Conservation (phyloP, 345 rosid genomes). For the Euphorbia pulcherrima region DNA sequence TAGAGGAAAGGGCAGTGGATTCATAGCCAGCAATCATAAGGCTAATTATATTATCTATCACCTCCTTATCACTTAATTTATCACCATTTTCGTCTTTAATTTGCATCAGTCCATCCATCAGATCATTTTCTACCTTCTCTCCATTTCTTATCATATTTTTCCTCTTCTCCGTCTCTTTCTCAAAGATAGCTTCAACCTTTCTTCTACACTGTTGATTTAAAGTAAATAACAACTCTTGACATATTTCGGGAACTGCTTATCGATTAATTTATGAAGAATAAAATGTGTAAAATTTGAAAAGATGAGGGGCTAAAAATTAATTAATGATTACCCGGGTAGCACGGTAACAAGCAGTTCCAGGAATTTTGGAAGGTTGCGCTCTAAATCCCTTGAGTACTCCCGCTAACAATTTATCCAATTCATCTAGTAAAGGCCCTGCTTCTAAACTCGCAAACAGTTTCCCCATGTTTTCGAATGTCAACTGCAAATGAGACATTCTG, state of each 20-base stretch:
- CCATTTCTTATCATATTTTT: slow-evolving; percentile 25
- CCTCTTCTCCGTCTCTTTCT: slow-evolving; percentile 29
- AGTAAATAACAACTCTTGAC: too few relatives aligned
- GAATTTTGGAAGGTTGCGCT: slow-evolving; percentile 37
- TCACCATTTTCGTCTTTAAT: slow-evolving; percentile 36
- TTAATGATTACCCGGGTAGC: slow-evolving; percentile 34
- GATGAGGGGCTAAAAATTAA: too few relatives aligned
- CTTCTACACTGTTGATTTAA: slow-evolving; percentile 31
- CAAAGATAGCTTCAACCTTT: slow-evolving; percentile 23
- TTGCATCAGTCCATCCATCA: slow-evolving; percentile 40
- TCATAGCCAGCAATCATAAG: slow-evolving; percentile 36
- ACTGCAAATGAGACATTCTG: too few relatives aligned
- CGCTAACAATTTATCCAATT: slow-evolving; percentile 13
- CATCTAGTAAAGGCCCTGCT: slow-evolving; percentile 28
- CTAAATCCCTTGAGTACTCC: slow-evolving; percentile 28
- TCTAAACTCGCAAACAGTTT: slow-evolving; percentile 34
- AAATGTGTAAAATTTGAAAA: too few relatives aligned
- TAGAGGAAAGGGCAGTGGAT: slow-evolving; percentile 27
- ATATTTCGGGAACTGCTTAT: too few relatives aligned
- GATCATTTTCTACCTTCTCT: slow-evolving; percentile 19
- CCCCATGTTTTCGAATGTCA: slow-evolving; percentile 37
- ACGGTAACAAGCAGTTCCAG: slow-evolving; percentile 33
- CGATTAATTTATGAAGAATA: too few relatives aligned
- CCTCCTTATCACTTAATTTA: slow-evolving; percentile 35
- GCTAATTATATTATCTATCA: slow-evolving; percentile 33